These are phyloP conservation scores for Apodospora peruviana DNA, from an alignment of 495 filamentous ascomycete genomes.

Conservation along the genomic window DNA sequence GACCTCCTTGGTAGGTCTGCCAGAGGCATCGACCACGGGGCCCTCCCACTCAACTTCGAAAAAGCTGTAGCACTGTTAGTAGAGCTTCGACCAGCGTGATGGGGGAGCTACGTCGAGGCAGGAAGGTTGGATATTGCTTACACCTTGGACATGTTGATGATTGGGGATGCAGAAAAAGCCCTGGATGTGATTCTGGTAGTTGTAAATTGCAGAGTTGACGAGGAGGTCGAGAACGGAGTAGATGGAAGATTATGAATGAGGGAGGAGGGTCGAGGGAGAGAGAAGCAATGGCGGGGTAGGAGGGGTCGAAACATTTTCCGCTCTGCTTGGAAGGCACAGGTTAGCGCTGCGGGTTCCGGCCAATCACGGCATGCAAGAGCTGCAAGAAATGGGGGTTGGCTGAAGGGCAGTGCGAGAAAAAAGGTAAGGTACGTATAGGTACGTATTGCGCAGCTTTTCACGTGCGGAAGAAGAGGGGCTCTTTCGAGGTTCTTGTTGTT, in stretches of 20 bases:
- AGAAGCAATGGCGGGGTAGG: constrained; percentile 41
- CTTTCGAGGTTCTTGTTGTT: background rate
- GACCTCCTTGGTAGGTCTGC: constrained; percentile 51
- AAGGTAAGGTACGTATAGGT: background rate
- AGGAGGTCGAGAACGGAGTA: constrained; percentile 22
- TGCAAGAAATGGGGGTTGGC: constrained; percentile 1
- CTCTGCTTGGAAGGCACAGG: constrained; percentile 17
- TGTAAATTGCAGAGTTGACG: constrained; percentile 18
- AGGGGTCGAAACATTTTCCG: constrained; percentile 36
- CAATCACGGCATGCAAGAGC: constrained; percentile 13
- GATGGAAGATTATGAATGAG: constrained; percentile 29
- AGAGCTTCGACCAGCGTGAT: background rate
- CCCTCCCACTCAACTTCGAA: constrained; percentile 56
- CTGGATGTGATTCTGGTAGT: constrained; percentile 23
- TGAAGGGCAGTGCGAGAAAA: background rate
- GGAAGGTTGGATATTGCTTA: constrained; percentile 17
- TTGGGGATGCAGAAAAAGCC: constrained; percentile 25
- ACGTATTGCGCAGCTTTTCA: constrained; percentile 1
- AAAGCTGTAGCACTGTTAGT: constrained; percentile 19
- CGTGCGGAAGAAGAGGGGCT: constrained; percentile 13
- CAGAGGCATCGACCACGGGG: constrained; percentile 51
- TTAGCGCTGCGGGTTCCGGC: constrained; percentile 17
- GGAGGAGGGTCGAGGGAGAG: constrained; percentile 34
- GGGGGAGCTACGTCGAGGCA: background rate
- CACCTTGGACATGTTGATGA: constrained; percentile 25